phyloP scores from a whole-genome alignment of 2,329 filamentous ascomycete species.

The Botrytis byssoidea region DNA sequence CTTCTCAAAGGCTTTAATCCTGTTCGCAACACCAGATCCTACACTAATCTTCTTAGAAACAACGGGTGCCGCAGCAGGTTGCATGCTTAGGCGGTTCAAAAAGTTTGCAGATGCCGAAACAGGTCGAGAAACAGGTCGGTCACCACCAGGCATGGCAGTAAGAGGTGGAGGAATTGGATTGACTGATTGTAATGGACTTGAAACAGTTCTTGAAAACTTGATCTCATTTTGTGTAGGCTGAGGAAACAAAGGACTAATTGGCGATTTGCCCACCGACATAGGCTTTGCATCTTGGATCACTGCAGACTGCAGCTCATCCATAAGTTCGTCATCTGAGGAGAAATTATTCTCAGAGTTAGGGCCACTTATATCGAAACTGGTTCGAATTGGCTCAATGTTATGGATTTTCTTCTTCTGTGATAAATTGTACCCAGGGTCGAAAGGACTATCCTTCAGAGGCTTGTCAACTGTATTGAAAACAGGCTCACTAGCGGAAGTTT shows the following conservation, averaged over 20 bases:
- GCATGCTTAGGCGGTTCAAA: constrained; percentile 55
- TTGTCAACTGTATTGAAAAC: background rate
- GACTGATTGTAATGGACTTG: constrained; percentile 40
- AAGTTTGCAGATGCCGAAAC: constrained; percentile 55
- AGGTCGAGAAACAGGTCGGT: constrained; percentile 34
- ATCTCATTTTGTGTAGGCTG: constrained; percentile 33
- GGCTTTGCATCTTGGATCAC: constrained; percentile 82
- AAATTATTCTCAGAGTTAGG: constrained; percentile 48
- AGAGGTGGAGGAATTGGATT: constrained; percentile 41
- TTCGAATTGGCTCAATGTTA: constrained; percentile 54
- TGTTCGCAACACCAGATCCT: constrained; percentile 86
- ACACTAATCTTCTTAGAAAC: constrained; percentile 72
- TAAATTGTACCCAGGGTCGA: constrained; percentile 2
- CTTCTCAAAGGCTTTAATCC: constrained; percentile 90
- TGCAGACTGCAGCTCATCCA: constrained; percentile 82
- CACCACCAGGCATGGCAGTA: constrained; percentile 42
- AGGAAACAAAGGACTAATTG: constrained; percentile 64
- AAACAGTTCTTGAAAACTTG: constrained; percentile 38
- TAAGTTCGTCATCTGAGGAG: constrained; percentile 73
- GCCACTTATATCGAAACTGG: constrained; percentile 43
- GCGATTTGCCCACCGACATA: constrained; percentile 77
- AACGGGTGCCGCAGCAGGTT: constrained; percentile 47
- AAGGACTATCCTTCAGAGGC: constrained; percentile 4
- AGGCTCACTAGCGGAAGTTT: constrained; percentile 7
- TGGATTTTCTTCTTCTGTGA: constrained; percentile 30